These are phyloP conservation scores for Bisporella sp. DNA, from an alignment of 2,329 filamentous ascomycete species.

Conservation along the genomic window DNA sequence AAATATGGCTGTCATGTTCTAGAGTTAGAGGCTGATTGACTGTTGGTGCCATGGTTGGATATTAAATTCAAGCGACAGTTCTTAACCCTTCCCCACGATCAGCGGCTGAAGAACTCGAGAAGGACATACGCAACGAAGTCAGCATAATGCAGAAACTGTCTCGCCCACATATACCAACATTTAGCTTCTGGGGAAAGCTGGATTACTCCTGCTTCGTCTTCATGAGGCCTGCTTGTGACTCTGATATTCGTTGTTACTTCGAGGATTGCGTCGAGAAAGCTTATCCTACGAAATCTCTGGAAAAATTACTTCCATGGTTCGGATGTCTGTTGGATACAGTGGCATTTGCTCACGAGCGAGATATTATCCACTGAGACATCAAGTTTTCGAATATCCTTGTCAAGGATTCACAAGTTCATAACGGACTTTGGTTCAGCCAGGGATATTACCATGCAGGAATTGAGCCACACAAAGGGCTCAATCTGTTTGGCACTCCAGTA, in stretches of 20 bases:
- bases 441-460: not conserved
- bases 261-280: too few relatives aligned
- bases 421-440: not conserved
- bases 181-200: too few relatives aligned
- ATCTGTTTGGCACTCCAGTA: too few relatives aligned
- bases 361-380: not conserved
- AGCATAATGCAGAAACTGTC: too few relatives aligned
- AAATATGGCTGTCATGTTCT: constrained; percentile 56
- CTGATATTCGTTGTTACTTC: too few relatives aligned
- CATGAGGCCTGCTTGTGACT: too few relatives aligned
- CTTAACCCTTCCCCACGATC: too few relatives aligned
- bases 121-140: too few relatives aligned
- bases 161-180: too few relatives aligned
- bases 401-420: not conserved
- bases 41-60: constrained; percentile 20
- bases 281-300: not conserved
- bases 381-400: not conserved
- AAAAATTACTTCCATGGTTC: not conserved
- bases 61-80: too few relatives aligned
- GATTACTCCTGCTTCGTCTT: too few relatives aligned
- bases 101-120: too few relatives aligned
- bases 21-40: constrained; percentile 35
- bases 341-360: not conserved
- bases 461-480: not conserved
- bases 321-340: not conserved